These are phyloP conservation scores for Lactarius evosmus DNA, from an alignment of 768 basidiomycete species.

Conservation along the genomic window DNA sequence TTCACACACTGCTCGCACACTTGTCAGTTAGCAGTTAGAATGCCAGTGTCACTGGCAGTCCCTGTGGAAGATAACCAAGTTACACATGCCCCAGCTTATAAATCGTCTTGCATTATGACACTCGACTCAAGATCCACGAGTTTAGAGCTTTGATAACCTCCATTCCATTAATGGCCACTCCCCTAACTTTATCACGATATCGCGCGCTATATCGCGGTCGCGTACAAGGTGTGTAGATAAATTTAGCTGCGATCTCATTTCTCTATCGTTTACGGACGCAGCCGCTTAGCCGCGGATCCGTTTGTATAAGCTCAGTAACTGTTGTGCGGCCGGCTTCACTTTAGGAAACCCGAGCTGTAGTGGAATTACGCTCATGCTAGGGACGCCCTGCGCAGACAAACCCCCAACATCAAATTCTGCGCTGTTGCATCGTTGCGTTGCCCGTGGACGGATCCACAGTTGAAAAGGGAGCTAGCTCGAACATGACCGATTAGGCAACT, in stretches of 20 bases:
- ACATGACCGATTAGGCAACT: constrained; percentile 1
- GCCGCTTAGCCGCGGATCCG: background rate
- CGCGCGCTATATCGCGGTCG: no score
- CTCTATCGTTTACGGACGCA: background rate
- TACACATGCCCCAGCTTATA: background rate
- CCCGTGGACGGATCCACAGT: background rate
- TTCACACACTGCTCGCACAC: background rate
- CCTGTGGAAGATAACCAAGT: background rate
- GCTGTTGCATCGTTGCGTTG: background rate
- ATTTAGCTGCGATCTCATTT: background rate
- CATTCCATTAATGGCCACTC: background rate
- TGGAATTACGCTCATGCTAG: background rate
- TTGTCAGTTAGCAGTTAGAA: no score
- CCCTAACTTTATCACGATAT: background rate
- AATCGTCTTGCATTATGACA: background rate
- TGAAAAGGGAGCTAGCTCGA: background rate
- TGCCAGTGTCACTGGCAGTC: background rate
- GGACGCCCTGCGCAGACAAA: background rate
- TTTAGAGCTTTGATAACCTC: background rate
- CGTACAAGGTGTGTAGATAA: no score
- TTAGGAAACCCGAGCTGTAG: background rate
- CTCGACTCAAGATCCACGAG: background rate
- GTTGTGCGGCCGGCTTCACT: background rate
- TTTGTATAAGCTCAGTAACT: background rate
- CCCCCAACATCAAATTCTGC: background rate